Conservation (phyloP, 257 asterid genomes). For the Solanum microdontum region DNA sequence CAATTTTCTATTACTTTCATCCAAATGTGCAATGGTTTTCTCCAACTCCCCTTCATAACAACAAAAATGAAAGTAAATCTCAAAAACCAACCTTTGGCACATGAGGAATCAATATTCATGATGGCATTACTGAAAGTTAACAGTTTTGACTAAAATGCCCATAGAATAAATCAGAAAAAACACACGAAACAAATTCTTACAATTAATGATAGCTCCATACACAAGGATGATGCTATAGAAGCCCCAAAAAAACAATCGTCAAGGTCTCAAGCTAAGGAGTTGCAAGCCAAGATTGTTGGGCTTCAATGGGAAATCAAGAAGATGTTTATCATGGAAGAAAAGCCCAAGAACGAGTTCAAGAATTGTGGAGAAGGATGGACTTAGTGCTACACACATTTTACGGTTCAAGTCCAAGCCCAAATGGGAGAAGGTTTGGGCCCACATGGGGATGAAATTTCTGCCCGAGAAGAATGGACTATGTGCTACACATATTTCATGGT, state of each 20-base stretch:
- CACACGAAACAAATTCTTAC: background rate
- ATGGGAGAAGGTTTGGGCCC: background rate
- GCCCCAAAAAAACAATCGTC: background rate
- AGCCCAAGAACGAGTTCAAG: no score
- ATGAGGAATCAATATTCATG: background rate
- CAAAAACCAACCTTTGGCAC: background rate
- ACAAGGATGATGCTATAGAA: background rate
- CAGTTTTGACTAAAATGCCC: background rate
- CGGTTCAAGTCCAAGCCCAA: background rate
- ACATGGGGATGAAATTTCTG: background rate
- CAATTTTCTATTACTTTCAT: conserved; percentile 62
- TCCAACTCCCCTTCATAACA: conserved; percentile 69
- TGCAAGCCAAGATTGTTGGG: background rate
- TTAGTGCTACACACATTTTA: no score
- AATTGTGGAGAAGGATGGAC: no score
- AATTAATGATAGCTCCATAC: background rate
- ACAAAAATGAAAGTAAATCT: background rate
- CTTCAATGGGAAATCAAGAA: background rate
- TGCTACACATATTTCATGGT: no score
- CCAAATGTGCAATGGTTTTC: conserved; percentile 52
- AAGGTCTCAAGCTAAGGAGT: background rate
- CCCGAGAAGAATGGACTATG: background rate
- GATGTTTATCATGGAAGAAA: background rate
- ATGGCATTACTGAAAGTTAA: background rate
- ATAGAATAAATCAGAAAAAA: background rate